Percentiles rank a stretch among this genome's conserved stretches.
Evolutionary conservation across 2,329 filamentous ascomycete genomes (phyloP).

Genomic region (Neodidymelliopsis sp.): DNA sequence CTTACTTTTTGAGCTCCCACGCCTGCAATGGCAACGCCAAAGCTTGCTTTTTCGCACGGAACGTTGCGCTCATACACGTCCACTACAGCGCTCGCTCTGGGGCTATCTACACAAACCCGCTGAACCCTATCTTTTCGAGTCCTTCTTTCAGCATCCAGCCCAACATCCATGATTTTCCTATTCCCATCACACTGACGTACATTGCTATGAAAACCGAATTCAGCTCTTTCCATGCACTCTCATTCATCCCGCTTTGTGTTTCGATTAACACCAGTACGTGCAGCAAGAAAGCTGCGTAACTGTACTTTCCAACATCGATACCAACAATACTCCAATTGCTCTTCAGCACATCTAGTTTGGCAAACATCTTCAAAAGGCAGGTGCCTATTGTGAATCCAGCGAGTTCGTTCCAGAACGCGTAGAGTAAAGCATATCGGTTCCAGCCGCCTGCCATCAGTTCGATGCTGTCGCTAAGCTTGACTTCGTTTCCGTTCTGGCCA

Average conservation of each 20-base stretch:
- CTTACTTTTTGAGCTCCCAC: no score
- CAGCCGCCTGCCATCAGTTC: neutral
- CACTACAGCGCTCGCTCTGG: no score
- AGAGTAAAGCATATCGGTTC: neutral
- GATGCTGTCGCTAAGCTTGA: neutral
- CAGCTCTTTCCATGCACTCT: neutral
- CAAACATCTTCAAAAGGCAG: neutral
- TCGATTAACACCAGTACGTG: constrained; percentile 21
- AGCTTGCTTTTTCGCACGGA: no score
- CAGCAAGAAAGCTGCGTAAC: constrained; percentile 28
- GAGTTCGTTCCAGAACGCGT: neutral
- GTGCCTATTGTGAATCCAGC: neutral
- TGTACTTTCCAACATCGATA: constrained; percentile 19
- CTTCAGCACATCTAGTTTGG: neutral
- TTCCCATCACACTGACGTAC: neutral
- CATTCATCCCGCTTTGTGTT: constrained; percentile 16
- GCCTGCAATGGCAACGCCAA: no score
- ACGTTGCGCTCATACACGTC: no score
- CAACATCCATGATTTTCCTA: neutral
- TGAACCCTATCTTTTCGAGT: neutral
- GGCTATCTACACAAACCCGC: no score
- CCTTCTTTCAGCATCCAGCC: neutral
- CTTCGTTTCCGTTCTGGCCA: neutral
- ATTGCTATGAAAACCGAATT: neutral
- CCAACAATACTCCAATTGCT: constrained; percentile 3